Evolutionary conservation across 164 flowering plant species (phyloP).

Genomic region (Taxillus chinensis): DNA sequence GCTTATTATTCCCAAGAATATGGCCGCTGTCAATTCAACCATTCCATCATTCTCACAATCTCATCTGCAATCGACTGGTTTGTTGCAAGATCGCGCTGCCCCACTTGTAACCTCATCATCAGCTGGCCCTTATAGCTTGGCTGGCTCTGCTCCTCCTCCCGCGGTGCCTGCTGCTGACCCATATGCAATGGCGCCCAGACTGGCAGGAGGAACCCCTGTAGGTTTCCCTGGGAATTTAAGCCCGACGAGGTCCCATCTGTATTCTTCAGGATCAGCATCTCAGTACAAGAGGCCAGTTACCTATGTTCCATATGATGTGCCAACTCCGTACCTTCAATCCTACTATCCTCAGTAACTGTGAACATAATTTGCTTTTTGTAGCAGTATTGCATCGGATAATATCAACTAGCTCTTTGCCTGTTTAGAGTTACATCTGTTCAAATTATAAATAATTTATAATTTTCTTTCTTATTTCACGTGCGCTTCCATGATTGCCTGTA

Average conservation of each 20-base stretch:
- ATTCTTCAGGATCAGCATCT: constrained; percentile 23
- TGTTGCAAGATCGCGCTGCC: constrained; percentile 16
- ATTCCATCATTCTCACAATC: constrained; percentile 13
- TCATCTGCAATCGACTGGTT: constrained; percentile 18
- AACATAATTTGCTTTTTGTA: constrained; percentile 1
- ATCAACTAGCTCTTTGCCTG: not conserved
- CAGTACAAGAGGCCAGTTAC: constrained; percentile 20
- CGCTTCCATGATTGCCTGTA: too few species aligned
- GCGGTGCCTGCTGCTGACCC: too few species aligned
- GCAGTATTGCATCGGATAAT: constrained; percentile 9
- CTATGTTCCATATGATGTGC: constrained; percentile 27
- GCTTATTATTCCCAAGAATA: constrained; percentile 2
- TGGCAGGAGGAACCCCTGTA: constrained; percentile 16
- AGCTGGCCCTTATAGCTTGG: constrained; percentile 18
- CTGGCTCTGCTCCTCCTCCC: constrained; percentile 10
- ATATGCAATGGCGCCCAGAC: constrained; percentile 19
- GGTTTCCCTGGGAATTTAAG: constrained; percentile 23
- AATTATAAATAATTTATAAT: too few species aligned
- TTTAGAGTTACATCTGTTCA: too few species aligned
- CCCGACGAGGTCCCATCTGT: constrained; percentile 19
- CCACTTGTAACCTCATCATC: constrained; percentile 22
- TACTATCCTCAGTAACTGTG: constrained; percentile 30
- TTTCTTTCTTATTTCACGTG: too few species aligned
- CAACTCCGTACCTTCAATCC: constrained; percentile 27
- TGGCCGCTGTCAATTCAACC: constrained; percentile 8